Conservation (phyloP, 192 early-diverging fungal species). For the Podila epicladia region DNA sequence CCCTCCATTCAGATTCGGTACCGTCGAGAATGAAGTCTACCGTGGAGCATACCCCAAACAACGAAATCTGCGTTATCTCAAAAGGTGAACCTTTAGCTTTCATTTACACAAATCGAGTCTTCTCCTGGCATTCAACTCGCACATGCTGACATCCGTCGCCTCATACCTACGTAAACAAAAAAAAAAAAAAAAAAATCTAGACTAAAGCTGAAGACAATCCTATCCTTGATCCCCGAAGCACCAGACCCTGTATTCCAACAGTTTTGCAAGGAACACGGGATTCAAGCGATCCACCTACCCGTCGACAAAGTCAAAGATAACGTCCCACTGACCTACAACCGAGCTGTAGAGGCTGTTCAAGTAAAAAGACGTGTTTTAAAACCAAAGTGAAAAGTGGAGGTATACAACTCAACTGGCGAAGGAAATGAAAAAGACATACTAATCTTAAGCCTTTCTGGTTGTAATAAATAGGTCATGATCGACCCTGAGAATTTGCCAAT, state of each 20-base stretch:
- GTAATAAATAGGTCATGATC: constrained; percentile 69
- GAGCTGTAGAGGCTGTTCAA: constrained; percentile 73
- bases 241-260: constrained; percentile 66
- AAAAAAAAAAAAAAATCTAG: constrained; percentile 22
- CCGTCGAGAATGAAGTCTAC: constrained; percentile 86
- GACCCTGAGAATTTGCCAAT: constrained; percentile 78
- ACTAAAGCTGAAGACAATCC: constrained; percentile 79
- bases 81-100: constrained; percentile 42
- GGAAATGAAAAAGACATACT: background rate
- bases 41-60: constrained; percentile 91
- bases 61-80: constrained; percentile 87
- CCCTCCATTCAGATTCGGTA: constrained; percentile 87
- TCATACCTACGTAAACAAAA: background rate
- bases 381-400: constrained; percentile 17
- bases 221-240: constrained; percentile 85
- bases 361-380: constrained; percentile 61
- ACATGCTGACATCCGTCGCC: background rate
- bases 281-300: constrained; percentile 71
- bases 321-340: constrained; percentile 81
- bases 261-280: constrained; percentile 73
- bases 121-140: background rate
- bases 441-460: background rate
- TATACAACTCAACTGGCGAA: background rate
- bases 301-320: constrained; percentile 90
- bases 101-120: background rate